phyloP scores from a whole-genome alignment of 129 eudicot species.

The Silybum marianum region DNA sequence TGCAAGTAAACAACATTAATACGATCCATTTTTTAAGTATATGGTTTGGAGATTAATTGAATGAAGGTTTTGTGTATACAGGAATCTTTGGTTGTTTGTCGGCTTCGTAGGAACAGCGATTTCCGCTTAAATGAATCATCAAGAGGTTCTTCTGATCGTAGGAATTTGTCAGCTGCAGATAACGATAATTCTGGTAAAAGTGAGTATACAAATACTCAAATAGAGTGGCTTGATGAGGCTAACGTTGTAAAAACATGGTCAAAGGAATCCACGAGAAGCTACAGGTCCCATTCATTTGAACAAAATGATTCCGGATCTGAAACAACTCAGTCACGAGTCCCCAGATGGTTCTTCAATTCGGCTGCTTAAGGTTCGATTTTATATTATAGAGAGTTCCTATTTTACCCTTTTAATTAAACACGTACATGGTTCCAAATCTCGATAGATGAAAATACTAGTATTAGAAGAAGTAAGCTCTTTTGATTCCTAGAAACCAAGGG shows the following conservation, averaged over 20 bases:
- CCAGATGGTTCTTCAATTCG: constrained; percentile 37
- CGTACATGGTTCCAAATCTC: too few relatives aligned
- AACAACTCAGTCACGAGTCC: constrained; percentile 25
- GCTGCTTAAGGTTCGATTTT: constrained; percentile 30
- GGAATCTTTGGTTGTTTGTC: constrained; percentile 91
- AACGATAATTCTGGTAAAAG: constrained; percentile 20
- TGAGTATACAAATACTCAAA: constrained; percentile 23
- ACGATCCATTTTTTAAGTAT: too few relatives aligned
- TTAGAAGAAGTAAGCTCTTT: too few relatives aligned
- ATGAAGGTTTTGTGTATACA: constrained; percentile 18
- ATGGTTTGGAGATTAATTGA: not conserved
- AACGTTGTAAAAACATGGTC: constrained; percentile 35
- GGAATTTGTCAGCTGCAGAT: constrained; percentile 23
- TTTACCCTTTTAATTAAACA: too few relatives aligned
- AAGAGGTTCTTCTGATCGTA: constrained; percentile 29
- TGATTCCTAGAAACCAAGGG: too few relatives aligned
- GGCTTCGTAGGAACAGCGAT: constrained; percentile 70
- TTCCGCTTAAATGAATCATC: constrained; percentile 48
- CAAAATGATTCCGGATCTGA: constrained; percentile 49
- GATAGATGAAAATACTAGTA: too few relatives aligned
- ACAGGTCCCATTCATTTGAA: constrained; percentile 54
- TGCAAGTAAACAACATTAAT: too few relatives aligned
- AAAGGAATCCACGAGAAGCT: constrained; percentile 58
- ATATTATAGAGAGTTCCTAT: not conserved
- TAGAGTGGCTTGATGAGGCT: constrained; percentile 27